Evolutionary conservation across 2,329 filamentous ascomycete genomes (phyloP).

Genomic region (Capronia coronata): DNA sequence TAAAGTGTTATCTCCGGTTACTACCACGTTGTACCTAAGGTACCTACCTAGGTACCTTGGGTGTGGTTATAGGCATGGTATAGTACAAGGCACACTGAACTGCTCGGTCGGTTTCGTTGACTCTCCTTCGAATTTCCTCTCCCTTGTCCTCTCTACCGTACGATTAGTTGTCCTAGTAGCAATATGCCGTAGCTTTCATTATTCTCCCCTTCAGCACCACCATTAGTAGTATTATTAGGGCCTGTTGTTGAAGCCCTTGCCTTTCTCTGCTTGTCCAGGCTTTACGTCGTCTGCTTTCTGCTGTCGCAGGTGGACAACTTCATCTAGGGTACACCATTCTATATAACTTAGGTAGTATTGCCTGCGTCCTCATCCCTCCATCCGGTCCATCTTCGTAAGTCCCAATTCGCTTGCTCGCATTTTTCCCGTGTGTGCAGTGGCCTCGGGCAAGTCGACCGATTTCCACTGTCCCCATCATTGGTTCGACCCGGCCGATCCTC

Average conservation of each 20-base stretch:
- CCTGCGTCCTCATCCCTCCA: background rate
- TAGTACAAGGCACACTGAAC: no score
- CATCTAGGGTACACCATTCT: no score
- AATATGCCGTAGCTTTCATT: background rate
- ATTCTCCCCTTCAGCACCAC: background rate
- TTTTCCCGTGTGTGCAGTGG: conserved; percentile 7
- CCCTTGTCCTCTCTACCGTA: background rate
- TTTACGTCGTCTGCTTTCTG: no score
- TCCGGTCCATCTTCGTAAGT: conserved; percentile 24
- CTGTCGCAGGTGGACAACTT: background rate
- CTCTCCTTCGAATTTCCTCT: conserved; percentile 16
- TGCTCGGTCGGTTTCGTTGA: conserved; percentile 2
- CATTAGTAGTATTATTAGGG: no score
- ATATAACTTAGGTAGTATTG: no score
- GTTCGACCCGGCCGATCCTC: conserved; percentile 20
- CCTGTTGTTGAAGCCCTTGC: no score
- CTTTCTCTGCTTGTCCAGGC: background rate
- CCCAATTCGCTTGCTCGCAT: conserved; percentile 3
- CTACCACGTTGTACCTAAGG: no score
- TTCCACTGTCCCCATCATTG: conserved; percentile 20
- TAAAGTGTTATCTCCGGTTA: no score
- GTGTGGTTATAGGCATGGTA: no score
- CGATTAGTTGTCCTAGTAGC: background rate
- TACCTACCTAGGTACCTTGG: no score
- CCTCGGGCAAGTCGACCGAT: conserved; percentile 21